Evolutionary conservation across 2,329 filamentous ascomycete species (phyloP).

Genomic region (Arthrobotrys iridis): DNA sequence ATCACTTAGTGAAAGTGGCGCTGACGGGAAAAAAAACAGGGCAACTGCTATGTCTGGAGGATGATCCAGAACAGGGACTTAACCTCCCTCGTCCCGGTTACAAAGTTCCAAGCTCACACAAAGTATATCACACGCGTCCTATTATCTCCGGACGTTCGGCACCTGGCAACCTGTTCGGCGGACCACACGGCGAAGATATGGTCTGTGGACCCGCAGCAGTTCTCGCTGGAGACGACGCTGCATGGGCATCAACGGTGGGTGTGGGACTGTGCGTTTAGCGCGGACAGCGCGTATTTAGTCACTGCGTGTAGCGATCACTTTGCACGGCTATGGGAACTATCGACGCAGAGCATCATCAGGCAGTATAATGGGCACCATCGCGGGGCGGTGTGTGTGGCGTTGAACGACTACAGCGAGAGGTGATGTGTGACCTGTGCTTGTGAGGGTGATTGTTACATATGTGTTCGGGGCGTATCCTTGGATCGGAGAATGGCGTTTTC

Average conservation of each 20-base stretch:
- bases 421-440: constrained; percentile 8
- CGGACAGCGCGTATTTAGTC: constrained; percentile 90
- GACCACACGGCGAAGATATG: constrained; percentile 97
- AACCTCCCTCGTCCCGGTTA: constrained; percentile 85
- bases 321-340: constrained; percentile 87
- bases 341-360: constrained; percentile 85
- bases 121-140: constrained; percentile 93
- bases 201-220: constrained; percentile 69
- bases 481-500: neutral
- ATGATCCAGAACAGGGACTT: constrained; percentile 84
- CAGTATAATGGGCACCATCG: constrained; percentile 96
- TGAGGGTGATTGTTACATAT: neutral
- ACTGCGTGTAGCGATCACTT: constrained; percentile 95
- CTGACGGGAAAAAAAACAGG: constrained; percentile 66
- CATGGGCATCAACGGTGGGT: constrained; percentile 95
- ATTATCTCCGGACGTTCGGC: constrained; percentile 90
- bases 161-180: constrained; percentile 90
- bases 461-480: neutral
- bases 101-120: constrained; percentile 87
- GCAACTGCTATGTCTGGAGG: constrained; percentile 97
- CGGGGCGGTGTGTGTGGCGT: constrained; percentile 87
- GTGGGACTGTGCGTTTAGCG: constrained; percentile 95
- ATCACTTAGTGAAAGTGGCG: neutral
- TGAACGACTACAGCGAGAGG: constrained; percentile 77
- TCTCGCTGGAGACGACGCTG: constrained; percentile 84